Conservation (phyloP, 805 yeast genomes). For the Yarrowia sp. region DNA sequence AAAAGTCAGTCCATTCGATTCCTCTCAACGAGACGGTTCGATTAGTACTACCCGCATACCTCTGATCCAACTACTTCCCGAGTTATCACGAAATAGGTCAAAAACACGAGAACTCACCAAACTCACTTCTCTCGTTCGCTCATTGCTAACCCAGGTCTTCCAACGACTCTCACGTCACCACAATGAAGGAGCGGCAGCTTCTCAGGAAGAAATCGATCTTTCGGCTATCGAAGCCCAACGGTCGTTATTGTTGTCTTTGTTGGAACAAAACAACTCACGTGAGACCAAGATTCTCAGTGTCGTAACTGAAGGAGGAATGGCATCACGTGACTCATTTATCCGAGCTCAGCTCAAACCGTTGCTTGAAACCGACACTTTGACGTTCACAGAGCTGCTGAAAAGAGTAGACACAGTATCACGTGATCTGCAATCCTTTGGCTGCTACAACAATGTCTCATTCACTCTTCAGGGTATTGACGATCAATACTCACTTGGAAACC, state of each 20-base stretch:
- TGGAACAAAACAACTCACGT: conserved; percentile 18
- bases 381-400: background rate
- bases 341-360: conserved; percentile 9
- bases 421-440: conserved; percentile 11
- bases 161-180: conserved; percentile 13
- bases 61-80: no score
- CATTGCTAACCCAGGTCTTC: conserved; percentile 12
- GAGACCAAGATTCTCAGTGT: background rate
- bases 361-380: conserved; percentile 4
- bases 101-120: no score
- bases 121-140: background rate
- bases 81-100: no score
- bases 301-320: conserved; percentile 3
- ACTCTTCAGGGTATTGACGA: background rate
- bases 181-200: background rate
- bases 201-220: background rate
- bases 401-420: background rate
- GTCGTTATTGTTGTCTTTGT: background rate
- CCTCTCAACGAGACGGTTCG: background rate
- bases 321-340: conserved; percentile 11
- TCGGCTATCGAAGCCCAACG: background rate
- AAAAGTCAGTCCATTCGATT: background rate
- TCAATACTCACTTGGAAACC: background rate
- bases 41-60: background rate
- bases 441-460: background rate